Evolutionary conservation across 2,329 filamentous ascomycete species (phyloP).

Genomic region (Monosporascus sp.): DNA sequence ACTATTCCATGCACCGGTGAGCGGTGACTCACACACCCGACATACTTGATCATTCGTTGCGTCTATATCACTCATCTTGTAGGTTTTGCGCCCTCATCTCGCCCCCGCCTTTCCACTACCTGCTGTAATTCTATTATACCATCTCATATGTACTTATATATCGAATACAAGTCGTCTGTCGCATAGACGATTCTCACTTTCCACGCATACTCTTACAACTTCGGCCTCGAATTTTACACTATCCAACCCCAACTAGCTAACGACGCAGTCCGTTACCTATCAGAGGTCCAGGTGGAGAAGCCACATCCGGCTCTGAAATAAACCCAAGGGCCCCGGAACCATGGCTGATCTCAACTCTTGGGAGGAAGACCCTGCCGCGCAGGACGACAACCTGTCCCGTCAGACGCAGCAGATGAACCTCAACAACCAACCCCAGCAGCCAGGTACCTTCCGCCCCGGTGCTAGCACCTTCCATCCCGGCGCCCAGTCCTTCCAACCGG

Average conservation of each 20-base stretch:
- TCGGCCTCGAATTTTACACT: too few species aligned
- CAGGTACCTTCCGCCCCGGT: slow-evolving; percentile 40
- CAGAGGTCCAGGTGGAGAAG: too few species aligned
- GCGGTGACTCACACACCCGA: not conserved
- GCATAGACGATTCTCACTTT: not conserved
- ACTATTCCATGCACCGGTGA: not conserved
- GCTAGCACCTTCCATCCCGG: slow-evolving; percentile 59
- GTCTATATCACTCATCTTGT: not conserved
- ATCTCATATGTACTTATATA: too few species aligned
- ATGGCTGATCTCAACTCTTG: slow-evolving; percentile 95
- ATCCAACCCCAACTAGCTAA: too few species aligned
- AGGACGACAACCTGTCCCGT: slow-evolving; percentile 72
- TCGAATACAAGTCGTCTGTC: not conserved
- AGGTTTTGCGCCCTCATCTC: not conserved
- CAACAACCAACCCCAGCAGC: slow-evolving; percentile 43
- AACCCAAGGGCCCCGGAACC: slow-evolving; percentile 23
- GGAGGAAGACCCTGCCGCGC: slow-evolving; percentile 79
- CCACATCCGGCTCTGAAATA: slow-evolving; percentile 4
- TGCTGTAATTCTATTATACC: not conserved
- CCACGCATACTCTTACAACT: not conserved
- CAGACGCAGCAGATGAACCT: slow-evolving; percentile 74
- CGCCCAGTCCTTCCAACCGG: slow-evolving; percentile 67
- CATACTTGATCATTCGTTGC: not conserved
- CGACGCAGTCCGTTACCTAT: too few species aligned
- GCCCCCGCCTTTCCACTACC: not conserved